These are phyloP conservation scores for Diaporthe humulicola DNA, from an alignment of 2,329 filamentous ascomycete genomes.

Conservation along the genomic window DNA sequence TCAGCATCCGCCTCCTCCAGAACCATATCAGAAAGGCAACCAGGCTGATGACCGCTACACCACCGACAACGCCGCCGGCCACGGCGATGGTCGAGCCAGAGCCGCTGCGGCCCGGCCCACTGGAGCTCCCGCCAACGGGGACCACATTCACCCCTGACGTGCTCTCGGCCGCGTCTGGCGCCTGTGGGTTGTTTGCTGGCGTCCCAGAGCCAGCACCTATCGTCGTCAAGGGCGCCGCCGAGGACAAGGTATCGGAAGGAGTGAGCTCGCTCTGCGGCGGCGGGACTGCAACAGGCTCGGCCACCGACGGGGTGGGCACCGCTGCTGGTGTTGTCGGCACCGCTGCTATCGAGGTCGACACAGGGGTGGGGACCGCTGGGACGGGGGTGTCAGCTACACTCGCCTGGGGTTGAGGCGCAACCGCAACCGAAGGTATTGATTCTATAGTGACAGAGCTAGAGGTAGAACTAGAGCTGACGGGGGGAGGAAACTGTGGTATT, in stretches of 20 bases:
- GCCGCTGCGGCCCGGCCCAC: constrained; percentile 43
- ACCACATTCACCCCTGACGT: constrained; percentile 45
- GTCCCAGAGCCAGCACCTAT: constrained; percentile 40
- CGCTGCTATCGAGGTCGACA: constrained; percentile 40
- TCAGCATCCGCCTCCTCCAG: constrained; percentile 57
- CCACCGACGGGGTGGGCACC: constrained; percentile 12
- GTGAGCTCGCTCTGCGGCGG: constrained; percentile 29
- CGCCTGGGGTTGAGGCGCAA: constrained; percentile 43
- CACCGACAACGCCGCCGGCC: constrained; percentile 65
- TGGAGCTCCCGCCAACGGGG: not conserved
- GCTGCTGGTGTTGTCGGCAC: constrained; percentile 33
- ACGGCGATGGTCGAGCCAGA: constrained; percentile 57
- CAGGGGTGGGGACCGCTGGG: constrained; percentile 42
- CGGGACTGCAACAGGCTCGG: not conserved
- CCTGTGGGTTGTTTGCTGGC: constrained; percentile 23
- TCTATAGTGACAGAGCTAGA: constrained; percentile 35
- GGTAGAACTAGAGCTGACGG: constrained; percentile 39
- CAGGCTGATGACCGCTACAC: constrained; percentile 59
- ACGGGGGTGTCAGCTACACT: constrained; percentile 54
- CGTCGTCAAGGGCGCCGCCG: constrained; percentile 38
- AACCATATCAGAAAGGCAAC: constrained; percentile 65
- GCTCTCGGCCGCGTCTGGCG: not conserved
- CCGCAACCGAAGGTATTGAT: constrained; percentile 43
- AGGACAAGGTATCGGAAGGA: constrained; percentile 25
- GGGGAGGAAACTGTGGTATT: constrained; percentile 42